phyloP scores from a whole-genome alignment of 345 rosid species.

The Anacardium occidentale region DNA sequence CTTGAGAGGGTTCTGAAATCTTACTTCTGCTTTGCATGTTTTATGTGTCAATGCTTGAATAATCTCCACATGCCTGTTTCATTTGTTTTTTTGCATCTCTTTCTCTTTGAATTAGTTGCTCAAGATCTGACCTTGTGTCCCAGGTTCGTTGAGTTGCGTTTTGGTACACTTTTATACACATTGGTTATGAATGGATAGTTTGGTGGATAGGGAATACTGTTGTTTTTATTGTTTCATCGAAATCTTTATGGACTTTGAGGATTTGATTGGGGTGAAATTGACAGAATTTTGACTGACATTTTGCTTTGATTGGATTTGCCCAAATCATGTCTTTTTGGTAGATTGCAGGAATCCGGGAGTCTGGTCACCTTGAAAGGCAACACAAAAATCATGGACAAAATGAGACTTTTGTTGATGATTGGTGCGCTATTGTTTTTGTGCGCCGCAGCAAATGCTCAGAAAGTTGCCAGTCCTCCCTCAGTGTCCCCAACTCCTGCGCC shows the following conservation, averaged over 20 bases:
- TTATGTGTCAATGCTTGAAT: slow-evolving; percentile 7
- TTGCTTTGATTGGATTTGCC: background rate
- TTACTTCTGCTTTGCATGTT: background rate
- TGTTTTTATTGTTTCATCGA: background rate
- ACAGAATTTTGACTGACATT: background rate
- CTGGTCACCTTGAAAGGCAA: slow-evolving; percentile 1
- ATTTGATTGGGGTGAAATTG: background rate
- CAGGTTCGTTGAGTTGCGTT: background rate
- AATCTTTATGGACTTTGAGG: slow-evolving; percentile 1
- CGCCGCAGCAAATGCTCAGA: slow-evolving; percentile 46
- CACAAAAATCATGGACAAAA: slow-evolving; percentile 25
- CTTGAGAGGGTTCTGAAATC: background rate
- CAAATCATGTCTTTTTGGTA: background rate
- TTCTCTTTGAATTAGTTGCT: slow-evolving; percentile 1
- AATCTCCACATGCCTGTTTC: slow-evolving; percentile 10
- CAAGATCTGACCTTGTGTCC: slow-evolving; percentile 33
- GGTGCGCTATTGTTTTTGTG: slow-evolving; percentile 34
- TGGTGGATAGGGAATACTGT: background rate
- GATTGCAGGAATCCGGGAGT: slow-evolving; percentile 41
- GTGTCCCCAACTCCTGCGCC: slow-evolving; percentile 67
- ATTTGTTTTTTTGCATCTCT: background rate
- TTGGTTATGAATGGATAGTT: background rate
- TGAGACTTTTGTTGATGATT: slow-evolving; percentile 40
- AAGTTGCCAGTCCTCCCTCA: slow-evolving; percentile 52
- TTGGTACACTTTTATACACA: background rate